Evolutionary conservation across 441 rosid genomes (phyloP), one percentile per base, ranked within the genome.

Genomic region (Brassica balearica): DNA sequence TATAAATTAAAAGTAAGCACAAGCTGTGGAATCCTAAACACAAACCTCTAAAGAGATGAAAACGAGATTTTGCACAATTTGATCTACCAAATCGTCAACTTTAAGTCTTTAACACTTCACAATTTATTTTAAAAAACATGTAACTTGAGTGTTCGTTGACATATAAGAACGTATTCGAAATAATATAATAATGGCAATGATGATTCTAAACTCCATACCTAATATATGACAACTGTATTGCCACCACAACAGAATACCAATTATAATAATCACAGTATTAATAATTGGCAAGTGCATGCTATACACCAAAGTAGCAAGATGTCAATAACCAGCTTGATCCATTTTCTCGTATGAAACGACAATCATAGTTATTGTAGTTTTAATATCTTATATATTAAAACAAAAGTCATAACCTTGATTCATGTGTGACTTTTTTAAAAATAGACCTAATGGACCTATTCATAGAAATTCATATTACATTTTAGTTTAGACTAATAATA

Each of bases 1-100:
- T 4, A 4, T 36, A 53, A 36, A 7, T 1, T 2, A 10, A 61
- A 68, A 61, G 27, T 68, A 74, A 62, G 66, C 38, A 69, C 11
- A 73, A 79, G 46, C 72, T 69, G 82, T 79, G 79, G 82, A 78
- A 74, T 79, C 79, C 82, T 69, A 74, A 79, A 73, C 82, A 79
- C 72, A 79, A 69, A 64, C 82, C 82, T 74, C 78, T 74, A 63
- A 68, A 68, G 10, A 61, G 65, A 61, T 34, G 70, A 23, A 34
- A 78, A 79, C 27, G 51, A 79, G 51, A 56, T 14, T 46, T 58
- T 11, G 69, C 61, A 53, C 79, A 74, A 74, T 48, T 79, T 74
- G 75, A 66, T 78, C 75, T 63, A 74, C 75, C 72, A 79, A 51
- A 79, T 79, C 78, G 72, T 74, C 62, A 79, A 63, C 82, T 79